Evolutionary conservation across 2,329 filamentous ascomycete species (phyloP).

Genomic region (Aspergillus glaucus): DNA sequence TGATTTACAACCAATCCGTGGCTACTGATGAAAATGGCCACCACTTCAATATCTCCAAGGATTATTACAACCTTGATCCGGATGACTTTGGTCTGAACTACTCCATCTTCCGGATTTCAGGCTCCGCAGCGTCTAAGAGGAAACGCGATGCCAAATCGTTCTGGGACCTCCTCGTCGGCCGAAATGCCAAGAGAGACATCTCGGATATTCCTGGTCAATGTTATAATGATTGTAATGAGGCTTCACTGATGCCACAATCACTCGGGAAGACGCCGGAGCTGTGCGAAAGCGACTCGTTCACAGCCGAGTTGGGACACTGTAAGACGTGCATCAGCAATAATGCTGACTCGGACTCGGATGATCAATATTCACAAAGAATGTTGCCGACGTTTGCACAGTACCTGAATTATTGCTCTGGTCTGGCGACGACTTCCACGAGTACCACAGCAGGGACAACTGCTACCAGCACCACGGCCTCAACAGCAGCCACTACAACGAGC

Average conservation of each 20-base stretch:
- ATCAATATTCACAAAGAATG: conserved; percentile 1
- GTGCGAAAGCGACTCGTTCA: conserved; percentile 12
- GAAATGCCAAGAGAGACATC: conserved; percentile 30
- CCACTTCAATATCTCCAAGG: not conserved
- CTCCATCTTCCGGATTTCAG: too few relatives aligned
- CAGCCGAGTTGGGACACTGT: not conserved
- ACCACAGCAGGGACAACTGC: too few relatives aligned
- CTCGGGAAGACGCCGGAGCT: conserved; percentile 40
- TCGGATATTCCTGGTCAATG: conserved; percentile 30
- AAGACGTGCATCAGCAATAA: not conserved
- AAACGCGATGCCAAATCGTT: too few relatives aligned
- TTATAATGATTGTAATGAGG: conserved; percentile 49
- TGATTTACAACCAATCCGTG: conserved; percentile 19
- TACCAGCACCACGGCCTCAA: too few relatives aligned
- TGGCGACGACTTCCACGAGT: not conserved
- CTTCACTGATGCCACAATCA: conserved; percentile 40
- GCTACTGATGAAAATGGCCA: conserved; percentile 10
- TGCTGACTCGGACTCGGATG: not conserved
- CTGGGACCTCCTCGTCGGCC: not conserved
- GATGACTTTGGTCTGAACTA: too few relatives aligned
- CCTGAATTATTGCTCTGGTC: conserved; percentile 3
- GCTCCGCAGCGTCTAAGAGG: too few relatives aligned
- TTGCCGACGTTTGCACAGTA: conserved; percentile 6
- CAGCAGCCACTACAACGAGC: too few relatives aligned
- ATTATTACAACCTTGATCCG: too few relatives aligned